Evolutionary conservation across 2,329 filamentous ascomycete genomes (phyloP).

Genomic region (Ceratocystis albifundus): DNA sequence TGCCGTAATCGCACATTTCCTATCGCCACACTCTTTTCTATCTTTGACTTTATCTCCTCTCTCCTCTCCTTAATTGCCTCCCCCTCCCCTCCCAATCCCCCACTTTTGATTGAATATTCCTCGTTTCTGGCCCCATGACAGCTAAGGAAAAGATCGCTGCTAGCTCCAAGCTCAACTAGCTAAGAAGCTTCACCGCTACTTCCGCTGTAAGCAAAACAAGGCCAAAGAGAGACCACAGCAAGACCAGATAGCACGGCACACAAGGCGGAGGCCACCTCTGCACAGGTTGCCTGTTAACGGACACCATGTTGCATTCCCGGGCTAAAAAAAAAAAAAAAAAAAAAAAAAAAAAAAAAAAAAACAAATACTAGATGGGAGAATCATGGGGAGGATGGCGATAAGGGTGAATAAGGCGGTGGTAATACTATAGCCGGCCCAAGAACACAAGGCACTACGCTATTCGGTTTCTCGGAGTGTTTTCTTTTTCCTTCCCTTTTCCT

Average conservation of each 20-base stretch:
- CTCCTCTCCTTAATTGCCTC: background rate
- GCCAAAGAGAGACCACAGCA: background rate
- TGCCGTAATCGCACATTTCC: background rate
- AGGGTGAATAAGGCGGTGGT: background rate
- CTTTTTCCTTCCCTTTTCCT: background rate
- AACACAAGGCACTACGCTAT: background rate
- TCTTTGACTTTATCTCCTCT: background rate
- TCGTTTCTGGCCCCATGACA: conserved; percentile 4
- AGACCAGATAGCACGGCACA: background rate
- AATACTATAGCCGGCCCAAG: background rate
- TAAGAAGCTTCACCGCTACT: conserved; percentile 13
- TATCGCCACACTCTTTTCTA: background rate
- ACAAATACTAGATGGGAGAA: background rate
- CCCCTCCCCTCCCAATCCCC: background rate
- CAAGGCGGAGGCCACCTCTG: background rate
- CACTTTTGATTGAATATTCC: conserved; percentile 6
- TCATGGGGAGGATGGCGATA: background rate
- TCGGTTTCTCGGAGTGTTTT: background rate
- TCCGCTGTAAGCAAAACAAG: background rate
- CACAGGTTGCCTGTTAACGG: background rate
- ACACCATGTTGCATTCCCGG: background rate
- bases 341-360: background rate
- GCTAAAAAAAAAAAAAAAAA: background rate
- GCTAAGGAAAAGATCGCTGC: background rate
- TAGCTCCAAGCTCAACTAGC: conserved; percentile 3